phyloP scores from a whole-genome alignment of 2,329 filamentous ascomycete genomes.

The Pseudohalonectria lignicola region DNA sequence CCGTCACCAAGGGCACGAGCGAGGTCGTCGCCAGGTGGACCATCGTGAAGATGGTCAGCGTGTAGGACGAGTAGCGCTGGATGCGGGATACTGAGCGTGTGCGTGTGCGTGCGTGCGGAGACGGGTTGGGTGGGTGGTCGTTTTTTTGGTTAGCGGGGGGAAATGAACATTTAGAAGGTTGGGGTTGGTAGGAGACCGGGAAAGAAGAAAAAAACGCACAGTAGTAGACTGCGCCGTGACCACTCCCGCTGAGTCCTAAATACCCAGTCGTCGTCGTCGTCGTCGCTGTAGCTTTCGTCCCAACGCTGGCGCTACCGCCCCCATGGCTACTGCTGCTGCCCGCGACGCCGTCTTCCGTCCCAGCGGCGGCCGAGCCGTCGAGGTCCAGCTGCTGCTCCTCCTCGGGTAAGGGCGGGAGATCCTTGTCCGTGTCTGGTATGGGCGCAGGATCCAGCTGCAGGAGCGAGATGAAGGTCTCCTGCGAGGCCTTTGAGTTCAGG shows the following conservation, averaged over 20 bases:
- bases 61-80: slow-evolving; percentile 84
- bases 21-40: slow-evolving; percentile 76
- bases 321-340: too few relatives aligned
- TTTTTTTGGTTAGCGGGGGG: too few relatives aligned
- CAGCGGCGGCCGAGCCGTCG: slow-evolving; percentile 3
- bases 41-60: slow-evolving; percentile 64
- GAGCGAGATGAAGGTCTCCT: slow-evolving; percentile 52
- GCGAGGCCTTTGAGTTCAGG: slow-evolving; percentile 29
- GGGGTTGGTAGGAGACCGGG: background rate
- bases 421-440: slow-evolving; percentile 46
- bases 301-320: background rate
- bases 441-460: slow-evolving; percentile 74
- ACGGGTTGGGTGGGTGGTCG: too few relatives aligned
- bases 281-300: slow-evolving; percentile 14
- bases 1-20: slow-evolving; percentile 64
- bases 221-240: slow-evolving; percentile 67
- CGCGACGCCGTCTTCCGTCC: background rate
- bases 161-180: too few relatives aligned
- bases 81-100: slow-evolving; percentile 54
- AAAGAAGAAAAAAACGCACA: slow-evolving; percentile 33
- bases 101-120: too few relatives aligned
- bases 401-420: slow-evolving; percentile 25
- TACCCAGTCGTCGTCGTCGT: slow-evolving; percentile 24
- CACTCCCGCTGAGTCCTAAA: slow-evolving; percentile 47
- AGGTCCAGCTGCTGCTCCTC: slow-evolving; percentile 17